Evolutionary conservation across 176 grass and related monocot species (phyloP).

Genomic region (Poa pratensis): DNA sequence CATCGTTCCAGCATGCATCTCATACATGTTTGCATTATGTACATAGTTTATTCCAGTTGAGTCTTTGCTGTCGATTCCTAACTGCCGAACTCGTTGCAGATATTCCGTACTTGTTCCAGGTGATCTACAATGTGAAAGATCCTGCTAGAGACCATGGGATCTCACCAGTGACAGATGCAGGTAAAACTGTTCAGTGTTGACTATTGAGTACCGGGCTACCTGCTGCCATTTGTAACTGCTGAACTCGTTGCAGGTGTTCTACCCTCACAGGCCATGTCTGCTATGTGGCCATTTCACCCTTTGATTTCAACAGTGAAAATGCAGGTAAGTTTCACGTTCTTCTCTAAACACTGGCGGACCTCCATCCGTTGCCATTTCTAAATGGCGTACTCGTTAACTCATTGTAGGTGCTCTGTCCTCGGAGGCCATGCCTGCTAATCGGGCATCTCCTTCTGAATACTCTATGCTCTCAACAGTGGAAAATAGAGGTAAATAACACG

Average conservation of each 20-base stretch:
- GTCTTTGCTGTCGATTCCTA: neutral
- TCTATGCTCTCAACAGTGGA: neutral
- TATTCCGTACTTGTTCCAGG: neutral
- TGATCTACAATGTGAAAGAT: neutral
- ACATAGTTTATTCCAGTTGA: neutral
- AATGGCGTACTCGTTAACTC: neutral
- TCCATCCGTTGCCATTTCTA: neutral
- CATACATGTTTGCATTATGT: neutral
- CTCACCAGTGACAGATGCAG: neutral
- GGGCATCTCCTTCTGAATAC: neutral
- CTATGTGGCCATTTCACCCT: neutral
- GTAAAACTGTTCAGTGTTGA: neutral
- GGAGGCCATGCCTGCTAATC: neutral
- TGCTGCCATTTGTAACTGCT: neutral
- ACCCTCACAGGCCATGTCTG: neutral
- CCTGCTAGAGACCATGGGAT: neutral
- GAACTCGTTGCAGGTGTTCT: constrained; percentile 15
- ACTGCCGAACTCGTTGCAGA: constrained; percentile 4
- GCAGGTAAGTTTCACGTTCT: constrained; percentile 11
- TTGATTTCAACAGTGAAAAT: neutral
- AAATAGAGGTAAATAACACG: neutral
- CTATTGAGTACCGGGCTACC: neutral
- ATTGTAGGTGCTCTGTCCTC: neutral
- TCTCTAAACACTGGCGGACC: neutral
- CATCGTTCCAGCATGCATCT: neutral